phyloP scores from a whole-genome alignment of 139 green algal genomes.

The Chlorella sp. region DNA sequence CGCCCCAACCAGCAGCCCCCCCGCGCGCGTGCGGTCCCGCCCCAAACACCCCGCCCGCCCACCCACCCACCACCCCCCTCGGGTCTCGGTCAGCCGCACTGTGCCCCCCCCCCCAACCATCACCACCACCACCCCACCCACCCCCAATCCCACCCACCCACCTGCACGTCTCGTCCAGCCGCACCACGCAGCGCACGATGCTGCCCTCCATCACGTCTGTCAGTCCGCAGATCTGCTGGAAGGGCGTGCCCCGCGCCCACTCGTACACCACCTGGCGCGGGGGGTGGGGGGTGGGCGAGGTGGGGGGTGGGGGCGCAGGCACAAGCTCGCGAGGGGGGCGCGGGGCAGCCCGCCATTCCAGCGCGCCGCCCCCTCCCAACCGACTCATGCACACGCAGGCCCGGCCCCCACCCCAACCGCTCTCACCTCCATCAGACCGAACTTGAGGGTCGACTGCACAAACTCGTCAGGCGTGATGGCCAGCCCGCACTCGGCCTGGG shows the following conservation, averaged over 20 bases:
- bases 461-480: slow-evolving; percentile 80
- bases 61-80: not conserved
- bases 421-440: slow-evolving; percentile 70
- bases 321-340: too few species aligned
- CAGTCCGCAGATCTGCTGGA: slow-evolving; percentile 85
- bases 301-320: not conserved
- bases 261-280: slow-evolving; percentile 97
- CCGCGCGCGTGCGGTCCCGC: not conserved
- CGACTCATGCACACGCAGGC: not conserved
- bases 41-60: not conserved
- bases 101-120: too few species aligned
- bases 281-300: too few species aligned
- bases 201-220: slow-evolving; percentile 95
- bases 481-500: slow-evolving; percentile 47
- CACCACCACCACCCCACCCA: not conserved
- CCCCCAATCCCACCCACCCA: not conserved
- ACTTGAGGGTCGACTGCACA: slow-evolving; percentile 55
- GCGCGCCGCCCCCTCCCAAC: not conserved
- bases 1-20: too few species aligned
- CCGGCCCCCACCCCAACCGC: not conserved
- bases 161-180: slow-evolving; percentile 87
- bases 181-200: slow-evolving; percentile 90
- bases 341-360: not conserved
- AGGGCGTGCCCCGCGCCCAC: slow-evolving; percentile 92
- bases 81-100: too few species aligned